Conservation (phyloP, 1,284 basidiomycete genomes). For the Marasmius tenuissimus region DNA sequence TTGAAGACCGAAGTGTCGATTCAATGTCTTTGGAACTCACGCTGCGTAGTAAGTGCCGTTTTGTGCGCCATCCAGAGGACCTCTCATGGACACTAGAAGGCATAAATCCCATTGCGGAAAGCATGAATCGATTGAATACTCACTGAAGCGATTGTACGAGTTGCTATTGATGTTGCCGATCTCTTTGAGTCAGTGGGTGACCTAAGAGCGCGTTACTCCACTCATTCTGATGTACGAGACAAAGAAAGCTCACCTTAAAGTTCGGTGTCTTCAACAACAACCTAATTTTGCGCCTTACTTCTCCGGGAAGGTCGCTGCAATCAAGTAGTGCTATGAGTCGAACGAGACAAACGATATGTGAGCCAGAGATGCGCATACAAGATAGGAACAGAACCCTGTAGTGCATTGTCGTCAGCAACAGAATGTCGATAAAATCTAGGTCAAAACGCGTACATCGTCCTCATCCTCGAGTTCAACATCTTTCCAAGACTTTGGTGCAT, state of each 20-base stretch:
- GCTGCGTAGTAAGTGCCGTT: slow-evolving; percentile 47
- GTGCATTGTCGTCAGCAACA: too few relatives aligned
- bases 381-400: too few relatives aligned
- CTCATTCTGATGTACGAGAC: neutral
- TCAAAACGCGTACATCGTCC: too few relatives aligned
- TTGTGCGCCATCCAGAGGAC: slow-evolving; percentile 36
- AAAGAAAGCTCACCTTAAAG: slow-evolving; percentile 37
- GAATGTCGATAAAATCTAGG: too few relatives aligned
- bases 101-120: neutral
- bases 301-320: slow-evolving; percentile 45
- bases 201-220: slow-evolving; percentile 21
- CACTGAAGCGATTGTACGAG: slow-evolving; percentile 47
- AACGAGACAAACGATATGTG: too few relatives aligned
- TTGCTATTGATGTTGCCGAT: slow-evolving; percentile 49
- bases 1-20: neutral
- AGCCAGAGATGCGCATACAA: too few relatives aligned
- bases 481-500: too few relatives aligned
- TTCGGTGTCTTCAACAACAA: slow-evolving; percentile 38
- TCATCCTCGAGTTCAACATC: too few relatives aligned
- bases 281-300: slow-evolving; percentile 47
- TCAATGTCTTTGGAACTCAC: slow-evolving; percentile 23
- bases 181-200: slow-evolving; percentile 45
- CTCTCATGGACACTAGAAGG: slow-evolving; percentile 39
- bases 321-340: too few relatives aligned
- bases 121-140: slow-evolving; percentile 11